A percentile compares a stretch with the other conserved stretches of the same genome.
phyloP scores from a whole-genome alignment of 768 basidiomycete species.

The Podaxis sp. region DNA sequence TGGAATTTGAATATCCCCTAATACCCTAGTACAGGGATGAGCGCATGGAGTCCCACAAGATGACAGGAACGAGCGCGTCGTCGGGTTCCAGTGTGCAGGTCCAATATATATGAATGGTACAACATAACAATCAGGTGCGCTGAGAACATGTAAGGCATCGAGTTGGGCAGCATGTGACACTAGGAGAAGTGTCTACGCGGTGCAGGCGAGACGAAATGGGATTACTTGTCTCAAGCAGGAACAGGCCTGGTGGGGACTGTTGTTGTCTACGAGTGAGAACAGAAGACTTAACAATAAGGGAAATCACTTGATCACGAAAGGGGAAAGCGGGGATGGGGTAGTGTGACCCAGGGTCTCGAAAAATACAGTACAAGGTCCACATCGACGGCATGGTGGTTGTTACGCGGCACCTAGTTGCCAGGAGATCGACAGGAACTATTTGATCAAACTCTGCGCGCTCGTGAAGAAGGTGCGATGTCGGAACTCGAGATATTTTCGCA shows the following conservation, averaged over 20 bases:
- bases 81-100: neutral
- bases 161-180: neutral
- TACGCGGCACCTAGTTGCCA: slow-evolving; percentile 1
- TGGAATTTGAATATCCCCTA: slow-evolving; percentile 4
- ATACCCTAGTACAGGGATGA: neutral
- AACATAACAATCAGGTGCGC: neutral
- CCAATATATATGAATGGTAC: neutral
- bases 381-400: slow-evolving; percentile 3
- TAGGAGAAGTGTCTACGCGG: neutral
- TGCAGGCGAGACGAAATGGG: neutral
- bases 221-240: neutral
- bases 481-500: neutral
- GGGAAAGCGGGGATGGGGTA: slow-evolving; percentile 6
- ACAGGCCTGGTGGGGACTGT: too few species aligned
- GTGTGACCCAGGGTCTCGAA: slow-evolving; percentile 5
- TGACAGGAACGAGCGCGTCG: slow-evolving; percentile 1
- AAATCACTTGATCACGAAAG: neutral
- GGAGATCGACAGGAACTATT: neutral
- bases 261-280: neutral
- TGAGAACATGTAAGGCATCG: neutral
- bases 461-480: neutral
- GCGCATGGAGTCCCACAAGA: neutral
- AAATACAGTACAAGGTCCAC: neutral
- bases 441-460: too few species aligned
- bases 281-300: neutral